Base-by-base conservation (phyloP, 2,329 filamentous ascomycete genomes). In the Paraphaeosphaeria minitans region DNA sequence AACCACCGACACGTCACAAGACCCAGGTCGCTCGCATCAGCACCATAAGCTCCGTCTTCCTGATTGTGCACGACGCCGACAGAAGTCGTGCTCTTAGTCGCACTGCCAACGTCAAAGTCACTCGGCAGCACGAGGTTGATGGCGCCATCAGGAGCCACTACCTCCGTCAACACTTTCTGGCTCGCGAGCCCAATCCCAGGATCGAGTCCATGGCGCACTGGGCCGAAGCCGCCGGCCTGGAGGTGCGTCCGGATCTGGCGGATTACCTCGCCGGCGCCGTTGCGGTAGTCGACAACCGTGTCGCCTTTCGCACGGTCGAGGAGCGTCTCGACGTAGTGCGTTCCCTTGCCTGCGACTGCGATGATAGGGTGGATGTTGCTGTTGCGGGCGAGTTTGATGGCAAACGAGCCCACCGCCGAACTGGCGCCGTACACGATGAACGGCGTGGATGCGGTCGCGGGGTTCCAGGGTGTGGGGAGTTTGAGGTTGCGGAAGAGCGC, bases 221-320 rank as follows among this genome's bases (percentile, higher is more conserved):
- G 13, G 6, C 35, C 35, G 13, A 16, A 39, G 5, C 16, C 16
- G 4, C 35, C 35, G 6, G 9, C 35, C 35, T 39, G 2, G 13
- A 39, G 35, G 35, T 39, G 35, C 16, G 12, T 14, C 1, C 35
- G 12, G 2, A 39, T 39, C 29, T 53, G 16, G 16, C 41, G 13
- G 0, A 58, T 47, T 8, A 46, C 33, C 19, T 37, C 37, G 29
- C 83, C 82, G 53, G 82, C 78, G 9, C 85, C 85, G 1, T 77
- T 69, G 22, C 84, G 82, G 68, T 86, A 85, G 55, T 85, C 78
- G 55, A 84, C 66, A 19, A 79, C 69, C 6, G 61, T 64, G 53
- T 78, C 75, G 45, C 75, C 75, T 42, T 74, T 72, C 16, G 51
- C 55, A 7, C 61, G 57, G 53, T 77, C 75, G 45, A 77, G 64